A percentile compares a stretch with the other conserved stretches of the same genome.
Evolutionary conservation across 768 basidiomycete genomes (phyloP).

Genomic region (Rhodotorula toruloides): DNA sequence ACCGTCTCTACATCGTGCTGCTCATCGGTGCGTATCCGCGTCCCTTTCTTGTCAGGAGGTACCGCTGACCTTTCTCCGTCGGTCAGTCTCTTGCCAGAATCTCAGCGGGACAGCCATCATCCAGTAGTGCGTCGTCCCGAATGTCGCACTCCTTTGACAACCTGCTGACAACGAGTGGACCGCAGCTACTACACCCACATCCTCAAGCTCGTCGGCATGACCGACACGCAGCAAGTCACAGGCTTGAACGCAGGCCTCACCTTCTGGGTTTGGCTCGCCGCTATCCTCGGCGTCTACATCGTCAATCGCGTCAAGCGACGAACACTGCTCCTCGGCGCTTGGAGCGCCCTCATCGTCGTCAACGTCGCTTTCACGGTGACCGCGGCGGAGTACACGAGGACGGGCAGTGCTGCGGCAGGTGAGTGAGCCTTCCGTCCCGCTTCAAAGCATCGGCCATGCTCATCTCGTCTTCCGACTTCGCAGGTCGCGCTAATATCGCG

Average conservation of each 20-base stretch:
- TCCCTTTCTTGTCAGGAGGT: no score
- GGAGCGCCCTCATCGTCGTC: no score
- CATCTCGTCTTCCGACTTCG: no score
- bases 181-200: slow-evolving; percentile 43
- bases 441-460: no score
- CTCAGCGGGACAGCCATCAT: slow-evolving; percentile 46
- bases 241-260: slow-evolving; percentile 35
- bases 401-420: no score
- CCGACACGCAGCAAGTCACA: slow-evolving; percentile 11
- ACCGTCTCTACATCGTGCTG: slow-evolving; percentile 16
- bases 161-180: not conserved
- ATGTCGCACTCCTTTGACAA: not conserved
- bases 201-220: slow-evolving; percentile 43
- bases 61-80: no score
- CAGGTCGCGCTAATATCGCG: no score
- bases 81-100: slow-evolving; percentile 36
- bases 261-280: not conserved
- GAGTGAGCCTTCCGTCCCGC: no score
- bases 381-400: no score
- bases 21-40: no score
- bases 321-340: not conserved
- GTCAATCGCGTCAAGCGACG: not conserved
- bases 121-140: slow-evolving; percentile 23
- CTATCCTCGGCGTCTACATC: not conserved
- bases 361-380: no score